phyloP scores from a whole-genome alignment of 129 eudicot genomes.

The Lactuca saligna region DNA sequence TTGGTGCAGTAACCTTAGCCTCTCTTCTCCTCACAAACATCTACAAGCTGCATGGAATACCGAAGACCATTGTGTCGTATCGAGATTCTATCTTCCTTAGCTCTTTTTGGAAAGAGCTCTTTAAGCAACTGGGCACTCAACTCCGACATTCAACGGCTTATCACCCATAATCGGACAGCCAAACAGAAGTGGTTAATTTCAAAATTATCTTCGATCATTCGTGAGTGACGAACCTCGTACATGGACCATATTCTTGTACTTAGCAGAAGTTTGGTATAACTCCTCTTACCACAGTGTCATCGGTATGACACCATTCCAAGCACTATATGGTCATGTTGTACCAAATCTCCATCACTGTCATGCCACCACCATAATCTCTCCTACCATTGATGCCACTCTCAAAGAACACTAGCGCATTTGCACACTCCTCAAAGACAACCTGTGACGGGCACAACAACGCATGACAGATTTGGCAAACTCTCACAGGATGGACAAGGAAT shows the following conservation, averaged over 20 bases:
- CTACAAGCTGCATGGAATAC: slow-evolving; percentile 12
- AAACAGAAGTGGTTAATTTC: slow-evolving; percentile 9
- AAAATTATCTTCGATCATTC: neutral
- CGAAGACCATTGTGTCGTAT: too few species aligned
- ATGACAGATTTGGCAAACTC: neutral
- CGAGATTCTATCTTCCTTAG: too few species aligned
- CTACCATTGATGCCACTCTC: neutral
- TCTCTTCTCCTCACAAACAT: neutral
- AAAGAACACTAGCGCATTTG: neutral
- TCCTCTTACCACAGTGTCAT: neutral
- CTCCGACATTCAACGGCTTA: neutral
- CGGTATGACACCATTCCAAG: too few species aligned
- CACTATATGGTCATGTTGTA: too few species aligned
- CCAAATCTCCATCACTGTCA: too few species aligned
- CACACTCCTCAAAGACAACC: neutral
- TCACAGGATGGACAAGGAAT: neutral
- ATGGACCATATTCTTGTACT: neutral
- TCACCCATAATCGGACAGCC: slow-evolving; percentile 4
- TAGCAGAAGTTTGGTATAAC: slow-evolving; percentile 1
- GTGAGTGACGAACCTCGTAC: neutral
- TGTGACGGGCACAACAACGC: neutral
- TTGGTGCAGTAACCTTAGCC: neutral
- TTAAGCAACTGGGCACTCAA: neutral
- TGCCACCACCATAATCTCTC: too few species aligned
- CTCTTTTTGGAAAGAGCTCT: too few species aligned